These are phyloP conservation scores for Peribolospora kevripleyi DNA, from an alignment of 768 basidiomycete species.

Conservation along the genomic window DNA sequence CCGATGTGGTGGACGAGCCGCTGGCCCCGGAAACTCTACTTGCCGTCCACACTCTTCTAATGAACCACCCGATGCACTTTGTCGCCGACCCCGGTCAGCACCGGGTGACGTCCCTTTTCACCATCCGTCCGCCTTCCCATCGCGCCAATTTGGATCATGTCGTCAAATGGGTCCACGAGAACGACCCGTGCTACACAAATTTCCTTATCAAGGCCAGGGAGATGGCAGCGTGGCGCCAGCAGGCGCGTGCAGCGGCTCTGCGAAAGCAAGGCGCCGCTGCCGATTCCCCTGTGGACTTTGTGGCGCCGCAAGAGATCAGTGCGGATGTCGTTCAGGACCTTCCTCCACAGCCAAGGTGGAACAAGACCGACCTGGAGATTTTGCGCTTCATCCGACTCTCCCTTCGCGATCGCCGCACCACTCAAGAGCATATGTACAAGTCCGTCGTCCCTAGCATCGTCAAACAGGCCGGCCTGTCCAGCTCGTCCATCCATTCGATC, in stretches of 20 bases:
- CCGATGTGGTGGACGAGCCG: no score
- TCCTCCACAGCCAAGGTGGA: no score
- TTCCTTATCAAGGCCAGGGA: constrained; percentile 3
- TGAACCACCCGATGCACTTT: constrained; percentile 32
- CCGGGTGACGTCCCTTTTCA: constrained; percentile 29
- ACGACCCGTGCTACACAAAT: constrained; percentile 18
- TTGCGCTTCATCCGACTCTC: no score
- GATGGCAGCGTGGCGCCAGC: constrained; percentile 3
- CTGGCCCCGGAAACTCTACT: constrained; percentile 8
- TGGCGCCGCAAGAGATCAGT: no score
- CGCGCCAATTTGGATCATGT: constrained; percentile 31
- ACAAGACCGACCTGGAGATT: no score
- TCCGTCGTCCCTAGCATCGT: not conserved
- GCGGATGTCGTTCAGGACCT: no score
- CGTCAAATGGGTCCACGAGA: constrained; percentile 25
- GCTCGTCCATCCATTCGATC: not conserved
- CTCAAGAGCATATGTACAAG: not conserved
- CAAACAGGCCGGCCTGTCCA: not conserved
- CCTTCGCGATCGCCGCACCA: not conserved
- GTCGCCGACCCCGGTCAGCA: constrained; percentile 28
- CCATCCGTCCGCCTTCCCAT: constrained; percentile 38
- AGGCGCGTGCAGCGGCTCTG: not conserved
- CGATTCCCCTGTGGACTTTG: no score
- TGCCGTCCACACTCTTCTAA: constrained; percentile 39
- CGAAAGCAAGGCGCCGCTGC: not conserved